These are phyloP conservation scores for Penicillium steckii DNA, from an alignment of 495 filamentous ascomycete species.

Conservation along the genomic window DNA sequence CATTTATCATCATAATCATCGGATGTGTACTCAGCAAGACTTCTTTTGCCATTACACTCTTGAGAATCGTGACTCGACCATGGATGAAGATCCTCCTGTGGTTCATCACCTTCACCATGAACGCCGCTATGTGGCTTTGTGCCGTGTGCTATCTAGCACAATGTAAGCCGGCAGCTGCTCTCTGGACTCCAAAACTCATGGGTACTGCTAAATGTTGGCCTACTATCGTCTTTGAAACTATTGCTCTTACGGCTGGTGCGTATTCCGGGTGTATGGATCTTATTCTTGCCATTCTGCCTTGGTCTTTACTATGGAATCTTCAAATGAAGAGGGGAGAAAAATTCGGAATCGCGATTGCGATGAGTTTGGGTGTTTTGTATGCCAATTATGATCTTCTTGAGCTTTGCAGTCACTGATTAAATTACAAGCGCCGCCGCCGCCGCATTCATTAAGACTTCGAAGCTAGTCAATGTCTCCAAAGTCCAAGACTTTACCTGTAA, in stretches of 20 bases:
- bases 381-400: neutral
- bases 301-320: slow-evolving; percentile 23
- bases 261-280: slow-evolving; percentile 28
- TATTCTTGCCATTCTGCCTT: slow-evolving; percentile 25
- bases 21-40: slow-evolving; percentile 25
- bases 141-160: slow-evolving; percentile 23
- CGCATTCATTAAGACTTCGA: slow-evolving; percentile 26
- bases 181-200: slow-evolving; percentile 17
- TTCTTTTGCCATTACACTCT: slow-evolving; percentile 24
- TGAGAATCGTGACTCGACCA: slow-evolving; percentile 18
- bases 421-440: slow-evolving; percentile 15
- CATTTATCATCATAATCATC: slow-evolving; percentile 17
- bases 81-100: slow-evolving; percentile 25
- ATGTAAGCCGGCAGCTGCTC: slow-evolving; percentile 17
- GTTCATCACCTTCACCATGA: slow-evolving; percentile 27
- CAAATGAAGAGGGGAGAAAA: slow-evolving; percentile 27
- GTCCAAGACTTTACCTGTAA: slow-evolving; percentile 26
- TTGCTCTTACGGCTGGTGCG: slow-evolving; percentile 22
- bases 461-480: slow-evolving; percentile 14
- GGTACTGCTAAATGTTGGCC: slow-evolving; percentile 24
- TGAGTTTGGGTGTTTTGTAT: slow-evolving; percentile 28
- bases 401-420: neutral
- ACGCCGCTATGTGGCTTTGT: slow-evolving; percentile 20
- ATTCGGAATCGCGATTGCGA: slow-evolving; percentile 22
- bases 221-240: slow-evolving; percentile 13